A percentile compares a stretch with the other conserved stretches of the same genome.
These are phyloP conservation scores for Aspergillus intermedius DNA, from an alignment of 2,329 filamentous ascomycete species.

Conservation along the genomic window DNA sequence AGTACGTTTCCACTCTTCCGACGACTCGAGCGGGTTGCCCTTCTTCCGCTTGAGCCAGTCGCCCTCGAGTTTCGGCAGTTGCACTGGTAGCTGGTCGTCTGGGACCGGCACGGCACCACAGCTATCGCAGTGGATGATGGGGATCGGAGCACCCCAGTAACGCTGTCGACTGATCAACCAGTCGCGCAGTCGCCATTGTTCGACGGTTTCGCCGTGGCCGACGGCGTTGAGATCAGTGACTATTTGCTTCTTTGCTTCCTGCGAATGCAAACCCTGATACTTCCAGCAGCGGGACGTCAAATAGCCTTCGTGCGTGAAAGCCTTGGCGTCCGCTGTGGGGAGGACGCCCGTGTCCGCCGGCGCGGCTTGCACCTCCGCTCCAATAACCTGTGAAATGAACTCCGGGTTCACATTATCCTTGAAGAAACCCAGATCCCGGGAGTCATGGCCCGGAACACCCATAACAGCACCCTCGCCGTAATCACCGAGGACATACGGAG, in stretches of 20 bases:
- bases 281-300: conserved; percentile 61
- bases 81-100: conserved; percentile 66
- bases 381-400: conserved; percentile 58
- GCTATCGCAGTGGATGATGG: conserved; percentile 70
- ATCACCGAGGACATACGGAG: conserved; percentile 76
- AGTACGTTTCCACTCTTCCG: conserved; percentile 67
- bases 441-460: conserved; percentile 83
- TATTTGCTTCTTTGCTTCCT: conserved; percentile 56
- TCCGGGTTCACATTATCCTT: conserved; percentile 57
- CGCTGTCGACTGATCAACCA: conserved; percentile 90
- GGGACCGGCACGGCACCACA: conserved; percentile 79
- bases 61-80: conserved; percentile 61
- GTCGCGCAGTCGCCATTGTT: conserved; percentile 76
- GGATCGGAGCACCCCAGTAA: conserved; percentile 88
- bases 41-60: conserved; percentile 63
- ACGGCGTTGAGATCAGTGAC: conserved; percentile 46
- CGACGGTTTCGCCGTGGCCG: conserved; percentile 54
- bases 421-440: conserved; percentile 75
- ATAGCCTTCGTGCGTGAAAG: conserved; percentile 60
- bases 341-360: conserved; percentile 21
- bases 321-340: conserved; percentile 40
- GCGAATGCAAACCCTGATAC: conserved; percentile 59
- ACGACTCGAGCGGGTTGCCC: conserved; percentile 70
- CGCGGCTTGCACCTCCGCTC: conserved; percentile 34
- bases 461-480: conserved; percentile 86